Evolutionary conservation across 257 asterid genomes (phyloP), one percentile per base, ranked within the genome.

Genomic region (Solanum lycopersicoides): DNA sequence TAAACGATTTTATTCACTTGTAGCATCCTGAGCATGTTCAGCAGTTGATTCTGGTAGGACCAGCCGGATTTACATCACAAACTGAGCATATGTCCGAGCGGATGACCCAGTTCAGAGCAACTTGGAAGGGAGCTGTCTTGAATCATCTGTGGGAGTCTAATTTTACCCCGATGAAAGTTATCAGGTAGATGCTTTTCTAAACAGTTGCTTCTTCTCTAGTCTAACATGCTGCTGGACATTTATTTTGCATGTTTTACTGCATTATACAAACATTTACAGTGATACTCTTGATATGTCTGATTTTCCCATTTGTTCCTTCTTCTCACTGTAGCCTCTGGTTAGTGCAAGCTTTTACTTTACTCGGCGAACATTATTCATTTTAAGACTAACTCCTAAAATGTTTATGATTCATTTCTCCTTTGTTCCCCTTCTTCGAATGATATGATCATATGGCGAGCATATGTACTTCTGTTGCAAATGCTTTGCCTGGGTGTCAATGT

Each of bases 121-220:
- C 99, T 30, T 97, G 99, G 99, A 97, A 95, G 89, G 99, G 98
- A 82, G 95, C 92, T 87, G 72, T 95, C 88, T 3, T 95, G 59
- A 95, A 95, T 93, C 99, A 94, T 92, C 91, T 97, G 25, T 97
- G 99, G 99, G 99, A 97, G 92, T 93, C 99, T 86, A 97, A 97
- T 93, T 94, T 95, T 86, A 97, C 98, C 44, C 99, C 99, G 5
- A 97, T 93, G 93, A 97, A 90, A 92, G 39, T 97, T 90, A 63
- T 97, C 88, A 97, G 99, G 99, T 95, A 88, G 50, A 28, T 79
- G 75, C 30, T 25, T 5, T 30, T 82, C 59, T 28, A 20, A 59
- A 59, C 2, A 23, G 53, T 60, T 84, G 45, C 39, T n/a, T 73
- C 53, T 73, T 18, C 42, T 6, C 35, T 47, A 80, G 68, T 71